Evolutionary conservation across 371 early-diverging fungal species (phyloP), one percentile per base, ranked within the genome.

Genomic region (Mucor saturninus): DNA sequence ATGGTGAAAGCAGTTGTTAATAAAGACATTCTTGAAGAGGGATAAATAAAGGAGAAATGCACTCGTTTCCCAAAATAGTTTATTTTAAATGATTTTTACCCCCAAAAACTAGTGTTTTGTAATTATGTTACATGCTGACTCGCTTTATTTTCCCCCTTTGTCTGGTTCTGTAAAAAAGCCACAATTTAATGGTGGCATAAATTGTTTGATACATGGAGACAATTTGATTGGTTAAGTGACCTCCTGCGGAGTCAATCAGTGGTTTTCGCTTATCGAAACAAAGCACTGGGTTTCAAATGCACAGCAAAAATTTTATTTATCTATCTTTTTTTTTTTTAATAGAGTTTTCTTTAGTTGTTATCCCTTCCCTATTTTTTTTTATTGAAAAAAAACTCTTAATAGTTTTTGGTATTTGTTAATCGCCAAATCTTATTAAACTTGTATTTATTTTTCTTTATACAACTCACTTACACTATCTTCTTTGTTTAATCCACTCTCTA

Each of bases 281-380:
- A 10, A 42, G 21, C 14, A 9, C 49, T 11, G 49, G 8, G 49
- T 15, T 48, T 48, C 8, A 48, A 48, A 15, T 35, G 35, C 35
- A 35, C 35, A 48, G 49, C 49, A 48, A 42, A 42, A 42, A 14
- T 48, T 28, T 48, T 26, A 48, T 21, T 9, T 21, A 56, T 28
- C 38, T 7, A 43, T 38, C 30, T 4, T 39, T 40, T 56, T 56
- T 56, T n/a, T 28, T 11, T 21, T 29, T 42, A 13, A 9, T 40
- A 42, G 54, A 32, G 8, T 26, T 4, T 26, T 54, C 56, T 56
- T 56, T 56, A 56, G 56, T 56, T 56, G 56, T 56, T 56, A 56
- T 56, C 56, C 56, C 40, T 56, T 56, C 56, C 40, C 56, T 42
- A 42, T 14, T 14, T 42, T 13, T 6, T 49, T 46, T 37, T 31